Base-by-base conservation (phyloP, 116 monocot species). In the Zostera marina region DNA sequence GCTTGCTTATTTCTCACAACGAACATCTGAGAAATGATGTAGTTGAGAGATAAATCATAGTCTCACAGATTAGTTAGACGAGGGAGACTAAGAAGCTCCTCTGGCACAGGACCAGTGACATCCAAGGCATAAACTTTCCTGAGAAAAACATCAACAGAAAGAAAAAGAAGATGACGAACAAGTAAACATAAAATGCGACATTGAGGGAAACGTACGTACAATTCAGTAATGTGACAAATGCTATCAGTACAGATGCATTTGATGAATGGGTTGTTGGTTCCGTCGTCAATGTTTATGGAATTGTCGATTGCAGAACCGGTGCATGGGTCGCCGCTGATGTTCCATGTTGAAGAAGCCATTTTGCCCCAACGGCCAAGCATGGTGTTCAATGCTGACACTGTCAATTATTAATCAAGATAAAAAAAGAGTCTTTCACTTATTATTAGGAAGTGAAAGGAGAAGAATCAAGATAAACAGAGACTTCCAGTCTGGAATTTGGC, bases 51-150 rank as follows among this genome's bases (percentile, higher is more conserved):
- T 6, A 54, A 26, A 75, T 53, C 77, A 88, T 82, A 88, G 52
- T 40, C 77, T 53, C 77, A 88, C 88, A 88, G 52, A 44, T 71
- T 64, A 2, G 4, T 40, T 19, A 89, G 81, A 59, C 54, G 65
- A 19, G 77, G 66, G 7, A 89, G 54, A 32, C 63, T 72, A 60
- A 71, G 69, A 21, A 88, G 77, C 75, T 88, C 88, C 4, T 83
- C 59, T 43, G 88, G 88, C 8, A 88, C 70, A 12, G 64, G 22
- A 5, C 83, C 83, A 42, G 60, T 67, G 60, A 77, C 88, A 68
- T 77, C 66, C 56, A 80, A 16, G 7, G 72, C 75, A 53, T 75
- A 75, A 23, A 83, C 77, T 67, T 57, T 88, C 63, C 88, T 88
- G 75, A 9, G 64, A 9, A n/a, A 22, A 10, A 7, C 8, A 32